Percentiles rank a stretch among this genome's conserved stretches.
These are phyloP conservation scores for Hansenula sp. DNA, from an alignment of 1,139 yeast genomes.

Conservation along the genomic window DNA sequence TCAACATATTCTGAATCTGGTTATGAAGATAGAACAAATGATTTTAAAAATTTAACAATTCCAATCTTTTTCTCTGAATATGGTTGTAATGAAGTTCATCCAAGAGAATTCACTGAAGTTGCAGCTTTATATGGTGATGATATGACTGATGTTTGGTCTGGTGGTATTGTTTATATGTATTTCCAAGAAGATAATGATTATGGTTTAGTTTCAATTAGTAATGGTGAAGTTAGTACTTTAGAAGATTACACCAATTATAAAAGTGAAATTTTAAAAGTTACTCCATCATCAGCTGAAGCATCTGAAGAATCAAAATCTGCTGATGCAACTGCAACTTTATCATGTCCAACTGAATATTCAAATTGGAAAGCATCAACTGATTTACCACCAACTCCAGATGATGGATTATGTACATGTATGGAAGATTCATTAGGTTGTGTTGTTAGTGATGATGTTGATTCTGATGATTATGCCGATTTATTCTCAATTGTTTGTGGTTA, in stretches of 20 bases:
- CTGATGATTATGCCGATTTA: slow-evolving; percentile 50
- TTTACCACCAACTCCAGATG: slow-evolving; percentile 75
- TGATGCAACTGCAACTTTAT: slow-evolving; percentile 35
- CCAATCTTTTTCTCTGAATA: slow-evolving; percentile 79
- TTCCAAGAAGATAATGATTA: slow-evolving; percentile 70
- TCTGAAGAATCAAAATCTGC: slow-evolving; percentile 44
- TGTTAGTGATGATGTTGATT: slow-evolving; percentile 43
- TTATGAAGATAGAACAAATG: slow-evolving; percentile 66
- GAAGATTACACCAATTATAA: slow-evolving; percentile 56
- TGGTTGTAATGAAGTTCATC: slow-evolving; percentile 63
- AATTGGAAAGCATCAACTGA: slow-evolving; percentile 58
- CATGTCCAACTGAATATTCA: slow-evolving; percentile 50
- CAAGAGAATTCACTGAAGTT: slow-evolving; percentile 71
- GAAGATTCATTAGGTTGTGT: slow-evolving; percentile 47
- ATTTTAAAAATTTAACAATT: slow-evolving; percentile 60
- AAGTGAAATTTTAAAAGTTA: slow-evolving; percentile 45
- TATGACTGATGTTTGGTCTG: slow-evolving; percentile 82
- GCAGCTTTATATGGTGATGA: slow-evolving; percentile 53
- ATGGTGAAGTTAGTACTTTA: slow-evolving; percentile 51
- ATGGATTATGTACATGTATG: slow-evolving; percentile 59
- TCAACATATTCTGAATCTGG: slow-evolving; percentile 66
- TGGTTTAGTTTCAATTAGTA: slow-evolving; percentile 58
- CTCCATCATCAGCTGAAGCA: slow-evolving; percentile 60
- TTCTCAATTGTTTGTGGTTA: slow-evolving; percentile 52
- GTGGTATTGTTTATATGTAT: slow-evolving; percentile 85